phyloP scores from a whole-genome alignment of 495 filamentous ascomycete species.

The Beverwykella pulmonaria region DNA sequence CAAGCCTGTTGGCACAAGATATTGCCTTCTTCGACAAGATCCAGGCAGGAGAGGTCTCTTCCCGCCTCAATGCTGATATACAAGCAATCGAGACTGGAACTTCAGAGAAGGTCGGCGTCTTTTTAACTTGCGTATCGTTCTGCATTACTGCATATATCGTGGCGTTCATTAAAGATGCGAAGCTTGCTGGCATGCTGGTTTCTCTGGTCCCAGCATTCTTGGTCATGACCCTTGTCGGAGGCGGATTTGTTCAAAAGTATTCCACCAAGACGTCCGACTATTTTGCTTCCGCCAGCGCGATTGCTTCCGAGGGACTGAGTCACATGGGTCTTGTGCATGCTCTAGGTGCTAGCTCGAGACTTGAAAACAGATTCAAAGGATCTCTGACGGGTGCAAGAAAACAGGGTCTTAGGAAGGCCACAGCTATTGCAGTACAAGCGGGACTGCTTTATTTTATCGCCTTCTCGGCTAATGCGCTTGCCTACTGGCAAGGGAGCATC shows the following conservation, averaged over 20 bases:
- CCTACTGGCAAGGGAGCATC: slow-evolving; percentile 66
- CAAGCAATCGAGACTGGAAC: slow-evolving; percentile 53
- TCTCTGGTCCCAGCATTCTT: slow-evolving; percentile 67
- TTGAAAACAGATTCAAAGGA: slow-evolving; percentile 58
- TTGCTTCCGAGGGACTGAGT: slow-evolving; percentile 52
- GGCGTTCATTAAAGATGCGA: slow-evolving; percentile 44
- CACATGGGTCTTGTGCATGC: slow-evolving; percentile 57
- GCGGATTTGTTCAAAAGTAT: slow-evolving; percentile 63
- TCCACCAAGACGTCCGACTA: slow-evolving; percentile 56
- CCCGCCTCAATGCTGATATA: slow-evolving; percentile 83
- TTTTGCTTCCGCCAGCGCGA: slow-evolving; percentile 53
- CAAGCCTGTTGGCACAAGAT: slow-evolving; percentile 82
- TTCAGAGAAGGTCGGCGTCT: slow-evolving; percentile 46
- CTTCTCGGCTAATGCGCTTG: slow-evolving; percentile 65
- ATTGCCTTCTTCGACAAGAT: slow-evolving; percentile 91
- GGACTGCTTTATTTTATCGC: slow-evolving; percentile 69
- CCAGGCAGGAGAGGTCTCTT: slow-evolving; percentile 89
- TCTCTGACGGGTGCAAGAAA: slow-evolving; percentile 52
- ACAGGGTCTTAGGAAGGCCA: slow-evolving; percentile 61
- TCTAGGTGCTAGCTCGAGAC: slow-evolving; percentile 49
- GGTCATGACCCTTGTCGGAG: slow-evolving; percentile 64
- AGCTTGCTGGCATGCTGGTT: slow-evolving; percentile 61
- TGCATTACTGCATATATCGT: slow-evolving; percentile 46
- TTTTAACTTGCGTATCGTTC: slow-evolving; percentile 40
- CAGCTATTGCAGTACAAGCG: slow-evolving; percentile 62